A percentile compares a stretch with the other conserved stretches of the same genome.
phyloP scores from a whole-genome alignment of 768 basidiomycete genomes.

The Scleroderma citrinum region DNA sequence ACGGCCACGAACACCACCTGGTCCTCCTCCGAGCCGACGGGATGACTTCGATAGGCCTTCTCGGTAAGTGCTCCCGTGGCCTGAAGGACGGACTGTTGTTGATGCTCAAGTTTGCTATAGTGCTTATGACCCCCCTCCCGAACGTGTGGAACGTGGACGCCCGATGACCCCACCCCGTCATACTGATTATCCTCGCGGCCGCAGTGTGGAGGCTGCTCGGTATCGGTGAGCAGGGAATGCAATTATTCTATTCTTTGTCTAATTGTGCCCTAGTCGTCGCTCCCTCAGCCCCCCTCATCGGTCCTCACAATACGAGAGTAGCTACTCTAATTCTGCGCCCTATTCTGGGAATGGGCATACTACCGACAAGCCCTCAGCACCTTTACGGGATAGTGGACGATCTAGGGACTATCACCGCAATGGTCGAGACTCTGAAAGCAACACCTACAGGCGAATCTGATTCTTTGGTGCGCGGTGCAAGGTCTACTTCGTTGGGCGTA shows the following conservation, averaged over 20 bases:
- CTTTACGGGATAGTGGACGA: conserved; percentile 26
- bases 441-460: conserved; percentile 23
- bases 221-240: conserved; percentile 28
- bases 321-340: conserved; percentile 22
- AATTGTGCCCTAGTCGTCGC: conserved; percentile 46
- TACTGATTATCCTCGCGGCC: conserved; percentile 46
- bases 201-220: conserved; percentile 36
- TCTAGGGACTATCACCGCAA: conserved; percentile 37
- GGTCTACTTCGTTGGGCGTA: background rate
- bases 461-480: background rate
- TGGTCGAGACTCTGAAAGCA: conserved; percentile 21
- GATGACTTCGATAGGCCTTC: conserved; percentile 62
- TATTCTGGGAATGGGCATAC: conserved; percentile 46
- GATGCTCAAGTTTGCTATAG: conserved; percentile 3
- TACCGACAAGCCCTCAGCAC: background rate
- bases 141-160: conserved; percentile 37
- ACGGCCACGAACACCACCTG: conserved; percentile 49
- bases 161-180: conserved; percentile 47
- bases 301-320: conserved; percentile 42
- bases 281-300: conserved; percentile 63
- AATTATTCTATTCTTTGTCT: conserved; percentile 1
- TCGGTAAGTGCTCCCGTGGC: conserved; percentile 37
- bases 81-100: background rate
- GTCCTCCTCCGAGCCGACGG: conserved; percentile 47
- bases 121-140: conserved; percentile 16